phyloP scores from a whole-genome alignment of 1,284 basidiomycete species.

The Tilletia indica region DNA sequence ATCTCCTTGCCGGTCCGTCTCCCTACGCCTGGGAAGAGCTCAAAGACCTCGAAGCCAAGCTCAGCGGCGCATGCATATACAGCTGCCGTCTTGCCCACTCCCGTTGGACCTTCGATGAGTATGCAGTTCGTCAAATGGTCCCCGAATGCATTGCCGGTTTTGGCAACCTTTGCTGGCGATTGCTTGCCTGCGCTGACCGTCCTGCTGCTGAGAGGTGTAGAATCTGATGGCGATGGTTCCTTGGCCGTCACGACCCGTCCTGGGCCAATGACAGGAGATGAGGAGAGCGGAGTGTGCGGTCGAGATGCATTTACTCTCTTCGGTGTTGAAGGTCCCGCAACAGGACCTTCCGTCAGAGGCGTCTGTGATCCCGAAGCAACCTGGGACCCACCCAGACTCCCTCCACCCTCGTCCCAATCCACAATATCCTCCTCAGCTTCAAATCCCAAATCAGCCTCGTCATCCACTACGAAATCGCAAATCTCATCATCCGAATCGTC shows the following conservation, averaged over 20 bases:
- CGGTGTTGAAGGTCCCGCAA: neutral
- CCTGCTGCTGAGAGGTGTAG: no score
- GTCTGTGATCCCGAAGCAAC: no score
- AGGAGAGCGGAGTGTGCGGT: neutral
- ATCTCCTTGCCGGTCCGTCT: conserved; percentile 77
- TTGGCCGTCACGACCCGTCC: conserved; percentile 24
- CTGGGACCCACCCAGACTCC: neutral
- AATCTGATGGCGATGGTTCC: neutral
- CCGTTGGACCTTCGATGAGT: conserved; percentile 70
- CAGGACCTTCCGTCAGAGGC: neutral
- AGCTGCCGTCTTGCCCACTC: conserved; percentile 48
- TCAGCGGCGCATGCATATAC: conserved; percentile 58
- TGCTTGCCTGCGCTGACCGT: no score
- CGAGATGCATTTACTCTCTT: neutral
- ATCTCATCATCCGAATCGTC: conserved; percentile 21
- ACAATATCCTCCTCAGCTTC: conserved; percentile 25
- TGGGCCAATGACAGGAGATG: conserved; percentile 31
- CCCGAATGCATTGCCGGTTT: neutral
- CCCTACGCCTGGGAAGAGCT: conserved; percentile 87
- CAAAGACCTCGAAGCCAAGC: conserved; percentile 92
- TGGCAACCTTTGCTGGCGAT: no score
- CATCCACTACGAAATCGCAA: conserved; percentile 40
- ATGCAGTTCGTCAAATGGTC: conserved; percentile 40
- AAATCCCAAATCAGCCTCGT: conserved; percentile 28
- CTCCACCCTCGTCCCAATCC: neutral